Evolutionary conservation across 257 asterid species (phyloP).

Genomic region (Datura wrightii): DNA sequence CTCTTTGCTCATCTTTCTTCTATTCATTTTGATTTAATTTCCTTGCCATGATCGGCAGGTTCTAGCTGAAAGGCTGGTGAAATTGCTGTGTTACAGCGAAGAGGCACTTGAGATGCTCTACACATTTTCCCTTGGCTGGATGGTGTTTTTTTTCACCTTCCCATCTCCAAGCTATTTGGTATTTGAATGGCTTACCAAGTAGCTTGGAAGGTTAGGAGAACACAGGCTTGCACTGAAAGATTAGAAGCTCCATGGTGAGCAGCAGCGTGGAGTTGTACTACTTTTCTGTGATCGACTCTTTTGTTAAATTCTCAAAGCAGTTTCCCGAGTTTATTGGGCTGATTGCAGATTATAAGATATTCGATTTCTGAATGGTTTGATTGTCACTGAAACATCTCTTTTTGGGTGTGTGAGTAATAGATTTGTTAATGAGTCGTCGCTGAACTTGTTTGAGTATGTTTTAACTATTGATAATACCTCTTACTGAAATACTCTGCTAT

Average conservation of each 20-base stretch:
- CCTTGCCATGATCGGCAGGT: neutral
- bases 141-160: neutral
- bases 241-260: neutral
- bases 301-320: neutral
- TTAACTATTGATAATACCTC: neutral
- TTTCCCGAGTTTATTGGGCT: neutral
- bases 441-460: neutral
- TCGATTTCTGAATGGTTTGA: neutral
- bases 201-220: neutral
- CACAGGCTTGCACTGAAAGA: neutral
- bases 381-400: neutral
- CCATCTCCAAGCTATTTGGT: neutral
- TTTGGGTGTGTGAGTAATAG: neutral
- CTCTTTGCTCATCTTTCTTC: neutral
- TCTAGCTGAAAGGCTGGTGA: neutral
- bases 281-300: neutral
- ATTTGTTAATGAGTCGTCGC: neutral
- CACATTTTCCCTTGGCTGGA: neutral
- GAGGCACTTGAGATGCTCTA: conserved; percentile 17
- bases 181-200: conserved; percentile 12
- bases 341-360: neutral
- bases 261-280: conserved; percentile 23
- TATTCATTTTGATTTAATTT: neutral
- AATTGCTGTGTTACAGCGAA: neutral
- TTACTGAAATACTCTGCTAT: neutral